Conservation (phyloP, 139 green algal genomes). For the Penium margaritaceum region DNA sequence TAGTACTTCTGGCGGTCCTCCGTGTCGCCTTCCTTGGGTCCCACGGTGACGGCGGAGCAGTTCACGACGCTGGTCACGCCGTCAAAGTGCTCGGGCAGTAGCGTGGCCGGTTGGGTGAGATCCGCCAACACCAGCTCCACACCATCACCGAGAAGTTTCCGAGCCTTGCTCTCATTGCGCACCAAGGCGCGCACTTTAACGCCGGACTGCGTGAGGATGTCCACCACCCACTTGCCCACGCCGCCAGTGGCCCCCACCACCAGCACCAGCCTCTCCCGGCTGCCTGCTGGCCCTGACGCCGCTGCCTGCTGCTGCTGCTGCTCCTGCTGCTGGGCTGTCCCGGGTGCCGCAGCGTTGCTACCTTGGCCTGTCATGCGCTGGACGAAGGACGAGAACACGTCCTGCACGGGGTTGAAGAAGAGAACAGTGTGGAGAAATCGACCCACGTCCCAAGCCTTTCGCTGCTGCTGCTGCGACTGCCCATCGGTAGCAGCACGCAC, state of each 20-base stretch:
- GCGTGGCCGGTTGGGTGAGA: slow-evolving; percentile 64
- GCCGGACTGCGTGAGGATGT: slow-evolving; percentile 58
- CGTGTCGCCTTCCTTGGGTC: slow-evolving; percentile 80
- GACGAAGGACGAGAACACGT: no score
- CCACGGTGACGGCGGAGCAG: slow-evolving; percentile 63
- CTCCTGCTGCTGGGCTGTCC: no score
- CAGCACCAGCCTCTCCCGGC: slow-evolving; percentile 49
- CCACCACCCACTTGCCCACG: slow-evolving; percentile 71
- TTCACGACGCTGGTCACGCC: slow-evolving; percentile 64
- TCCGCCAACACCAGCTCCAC: slow-evolving; percentile 66
- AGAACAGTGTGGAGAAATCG: no score
- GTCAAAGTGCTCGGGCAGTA: slow-evolving; percentile 65
- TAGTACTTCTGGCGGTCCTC: slow-evolving; percentile 73
- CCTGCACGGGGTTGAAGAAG: no score
- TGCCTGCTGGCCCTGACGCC: slow-evolving; percentile 9
- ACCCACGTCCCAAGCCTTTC: no score
- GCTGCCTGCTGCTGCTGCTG: no score
- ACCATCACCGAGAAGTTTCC: slow-evolving; percentile 13
- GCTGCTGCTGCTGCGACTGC: no score
- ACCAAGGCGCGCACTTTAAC: slow-evolving; percentile 67
- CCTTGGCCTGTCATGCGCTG: no score
- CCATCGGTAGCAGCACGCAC: no score
- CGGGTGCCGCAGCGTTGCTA: no score
- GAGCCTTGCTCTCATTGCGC: background rate
- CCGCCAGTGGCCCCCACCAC: slow-evolving; percentile 74